Evolutionary conservation across 2,329 filamentous ascomycete species (phyloP), one percentile per base, ranked within the genome.

Genomic region (Pseudopithomyces chartarum): DNA sequence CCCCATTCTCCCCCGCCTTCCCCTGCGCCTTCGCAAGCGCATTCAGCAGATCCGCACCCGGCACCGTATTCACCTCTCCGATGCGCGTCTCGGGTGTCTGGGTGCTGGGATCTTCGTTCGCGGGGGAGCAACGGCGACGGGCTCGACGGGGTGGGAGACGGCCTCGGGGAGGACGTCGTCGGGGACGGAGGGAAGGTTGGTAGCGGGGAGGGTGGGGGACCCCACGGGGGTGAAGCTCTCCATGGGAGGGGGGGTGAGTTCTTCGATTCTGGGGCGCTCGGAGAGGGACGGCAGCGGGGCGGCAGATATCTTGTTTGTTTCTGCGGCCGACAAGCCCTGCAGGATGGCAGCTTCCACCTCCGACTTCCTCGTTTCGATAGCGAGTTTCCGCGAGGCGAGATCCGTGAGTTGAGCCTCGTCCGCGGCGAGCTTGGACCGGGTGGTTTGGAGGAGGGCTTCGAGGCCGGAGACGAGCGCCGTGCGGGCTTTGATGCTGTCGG

Each of bases 281-380:
- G 52, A 15, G 10, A 55, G 33, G 17, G 13, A 66, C 1, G 71
- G 65, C 2, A 75, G 64, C 4, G 71, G 73, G 5, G 72, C 77
- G 59, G 64, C 81, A 70, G 47, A 80, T 75, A 73, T 71, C 8
- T 80, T 79, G 2, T 81, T 79, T 3, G 81, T 78, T 10, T 85
- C 80, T 8, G 87, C 84, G 1, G 85, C 84, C 13, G 87, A 86
- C 20, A 97, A 83, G 8, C 91, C 91, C 50, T 90, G 87, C 84
- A 99, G 92, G 64, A 99, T 98, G 47, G 87, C 89, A 63, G 94
- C 87, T 75, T 99, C 95, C 7, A 99, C 92, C 46, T 95, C 90
- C 51, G 88, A 87, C 76, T 96, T 96, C 78, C 91, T 93, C 17
- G 82, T 80, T 66, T 97, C 93, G 15, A 92, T 91, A 54, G 87